These are phyloP conservation scores for Thielaviopsis populi DNA, from an alignment of 2,329 filamentous ascomycete species.

Conservation along the genomic window DNA sequence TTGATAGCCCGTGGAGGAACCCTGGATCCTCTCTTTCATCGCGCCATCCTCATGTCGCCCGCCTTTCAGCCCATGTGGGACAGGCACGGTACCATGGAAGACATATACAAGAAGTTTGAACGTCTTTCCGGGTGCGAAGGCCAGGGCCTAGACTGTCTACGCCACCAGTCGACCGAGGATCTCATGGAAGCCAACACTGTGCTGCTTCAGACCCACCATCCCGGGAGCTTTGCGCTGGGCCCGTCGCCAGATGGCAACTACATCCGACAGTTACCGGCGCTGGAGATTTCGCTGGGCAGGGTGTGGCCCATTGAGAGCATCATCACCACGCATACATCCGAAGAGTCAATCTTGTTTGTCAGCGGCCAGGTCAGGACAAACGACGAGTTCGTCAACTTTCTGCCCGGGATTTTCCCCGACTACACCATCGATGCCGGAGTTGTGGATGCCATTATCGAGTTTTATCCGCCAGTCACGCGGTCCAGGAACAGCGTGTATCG, in stretches of 20 bases:
- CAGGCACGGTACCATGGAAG: slow-evolving; percentile 22
- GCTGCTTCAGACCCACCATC: slow-evolving; percentile 20
- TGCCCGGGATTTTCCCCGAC: slow-evolving; percentile 23
- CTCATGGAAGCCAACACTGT: slow-evolving; percentile 22
- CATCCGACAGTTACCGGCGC: slow-evolving; percentile 23
- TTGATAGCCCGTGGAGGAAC: slow-evolving; percentile 31
- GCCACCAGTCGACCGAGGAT: slow-evolving; percentile 19
- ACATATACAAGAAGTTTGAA: slow-evolving; percentile 24
- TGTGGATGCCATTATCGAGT: slow-evolving; percentile 21
- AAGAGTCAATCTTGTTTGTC: slow-evolving; percentile 23
- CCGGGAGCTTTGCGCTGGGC: slow-evolving; percentile 24
- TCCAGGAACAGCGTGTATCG: slow-evolving; percentile 19
- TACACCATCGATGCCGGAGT: slow-evolving; percentile 22
- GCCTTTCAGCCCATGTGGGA: slow-evolving; percentile 26
- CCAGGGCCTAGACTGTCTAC: slow-evolving; percentile 22
- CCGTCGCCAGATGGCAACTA: slow-evolving; percentile 23
- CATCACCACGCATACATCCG: slow-evolving; percentile 23
- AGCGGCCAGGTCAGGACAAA: slow-evolving; percentile 22
- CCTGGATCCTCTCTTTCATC: slow-evolving; percentile 29
- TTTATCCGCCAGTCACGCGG: slow-evolving; percentile 21
- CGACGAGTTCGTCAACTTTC: slow-evolving; percentile 23
- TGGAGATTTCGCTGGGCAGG: slow-evolving; percentile 23
- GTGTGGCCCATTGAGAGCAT: slow-evolving; percentile 22
- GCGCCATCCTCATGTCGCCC: slow-evolving; percentile 25
- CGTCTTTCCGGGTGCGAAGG: slow-evolving; percentile 23